Base-by-base conservation (phyloP, 768 basidiomycete genomes). In the Amanita thiersii region DNA sequence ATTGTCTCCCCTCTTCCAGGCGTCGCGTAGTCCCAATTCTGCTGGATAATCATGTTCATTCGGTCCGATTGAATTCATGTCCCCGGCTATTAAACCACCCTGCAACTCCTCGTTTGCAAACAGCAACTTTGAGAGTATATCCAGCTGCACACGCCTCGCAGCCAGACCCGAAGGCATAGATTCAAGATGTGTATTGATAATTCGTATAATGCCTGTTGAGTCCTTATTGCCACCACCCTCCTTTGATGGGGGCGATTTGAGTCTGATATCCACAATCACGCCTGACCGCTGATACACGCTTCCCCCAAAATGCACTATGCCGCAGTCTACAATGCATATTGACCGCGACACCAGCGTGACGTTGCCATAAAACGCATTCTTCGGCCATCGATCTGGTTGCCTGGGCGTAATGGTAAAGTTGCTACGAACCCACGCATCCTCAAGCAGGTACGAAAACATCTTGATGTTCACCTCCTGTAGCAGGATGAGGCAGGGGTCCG, bases 121-220 rank as follows among this genome's bases (percentile, higher is more conserved):
- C 50, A 86, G 52, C 53, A 75, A 56, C 17, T 68, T 60, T 10
- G 72, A 64, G 39, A 81, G 66, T 32, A 77, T 58, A 26, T 59
- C 56, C 50, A 86, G 47, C 60, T 87, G 84, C 39, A 56, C 56
- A 10, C 72, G 69, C 20, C 68, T 54, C 46, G 66, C 60, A 6
- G 44, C 28, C 15, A 49, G 47, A n/a, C 79, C 80, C 0, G 38
- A 11, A 0, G 66, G 62, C 38, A 80, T 52, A 8, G 81, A 82
- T 59, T 88, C 86, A 37, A 88, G 63, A 52, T 88, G 85, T 18
- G 83, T 84, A 55, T 86, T 87, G 19, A 75, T 73, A 29, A 86
- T 60, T 20, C 82, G 68, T 47, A 86, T 43, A n/a, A 67, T 63
- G 39, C 70, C 65, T 30, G 63, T 65, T 25, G 46, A 62, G 19